phyloP scores from a whole-genome alignment of 495 filamentous ascomycete species.

The Penicillium samsonianum region DNA sequence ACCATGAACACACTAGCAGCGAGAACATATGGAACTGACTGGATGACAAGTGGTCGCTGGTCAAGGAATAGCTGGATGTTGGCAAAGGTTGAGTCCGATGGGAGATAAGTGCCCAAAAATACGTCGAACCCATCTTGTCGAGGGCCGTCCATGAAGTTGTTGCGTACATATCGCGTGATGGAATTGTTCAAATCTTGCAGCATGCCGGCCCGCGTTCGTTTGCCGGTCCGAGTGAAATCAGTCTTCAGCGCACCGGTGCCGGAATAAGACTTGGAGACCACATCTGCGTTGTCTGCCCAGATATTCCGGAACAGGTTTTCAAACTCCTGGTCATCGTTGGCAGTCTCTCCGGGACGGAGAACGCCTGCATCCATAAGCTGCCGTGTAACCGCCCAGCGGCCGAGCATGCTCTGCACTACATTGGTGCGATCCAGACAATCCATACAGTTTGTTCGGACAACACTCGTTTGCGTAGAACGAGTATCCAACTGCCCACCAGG shows the following conservation, averaged over 20 bases:
- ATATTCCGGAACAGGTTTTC: conserved; percentile 89
- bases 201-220: conserved; percentile 78
- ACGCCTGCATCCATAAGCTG: conserved; percentile 82
- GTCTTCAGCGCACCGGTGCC: conserved; percentile 96
- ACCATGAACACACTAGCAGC: conserved; percentile 86
- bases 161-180: conserved; percentile 77
- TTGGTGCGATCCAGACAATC: conserved; percentile 98
- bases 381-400: conserved; percentile 79
- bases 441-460: conserved; percentile 98
- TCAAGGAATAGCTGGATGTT: conserved; percentile 76
- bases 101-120: conserved; percentile 83
- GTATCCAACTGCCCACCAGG: conserved; percentile 70
- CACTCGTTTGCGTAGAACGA: conserved; percentile 75
- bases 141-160: conserved; percentile 92
- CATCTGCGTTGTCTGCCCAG: conserved; percentile 98
- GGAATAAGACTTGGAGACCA: conserved; percentile 87
- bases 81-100: conserved; percentile 62
- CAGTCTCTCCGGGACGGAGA: conserved; percentile 66
- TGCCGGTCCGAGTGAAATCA: conserved; percentile 87
- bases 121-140: conserved; percentile 94
- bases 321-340: conserved; percentile 72
- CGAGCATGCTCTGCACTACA: conserved; percentile 94
- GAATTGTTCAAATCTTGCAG: conserved; percentile 82
- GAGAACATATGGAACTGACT: conserved; percentile 85
- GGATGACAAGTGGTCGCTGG: conserved; percentile 80